Evolutionary conservation across 1,284 basidiomycete species (phyloP).

Genomic region (Melanopsichium pennsylvanicum): DNA sequence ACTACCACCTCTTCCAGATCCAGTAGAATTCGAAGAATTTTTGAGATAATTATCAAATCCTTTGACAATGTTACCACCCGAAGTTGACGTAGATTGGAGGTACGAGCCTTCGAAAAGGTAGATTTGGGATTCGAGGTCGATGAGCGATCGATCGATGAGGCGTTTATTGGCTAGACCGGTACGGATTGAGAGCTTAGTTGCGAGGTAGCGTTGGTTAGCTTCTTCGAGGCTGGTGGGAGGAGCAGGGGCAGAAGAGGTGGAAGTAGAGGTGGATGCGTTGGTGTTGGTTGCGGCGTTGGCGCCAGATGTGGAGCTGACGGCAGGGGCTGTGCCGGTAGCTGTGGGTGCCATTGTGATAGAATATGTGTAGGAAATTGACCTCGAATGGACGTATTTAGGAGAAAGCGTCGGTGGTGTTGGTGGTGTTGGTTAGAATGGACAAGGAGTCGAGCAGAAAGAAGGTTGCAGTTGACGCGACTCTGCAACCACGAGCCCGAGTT

Average conservation of each 20-base stretch:
- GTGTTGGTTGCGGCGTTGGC: not conserved
- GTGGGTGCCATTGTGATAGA: conserved; percentile 33
- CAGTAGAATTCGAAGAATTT: conserved; percentile 11
- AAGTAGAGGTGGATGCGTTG: not conserved
- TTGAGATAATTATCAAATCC: conserved; percentile 64
- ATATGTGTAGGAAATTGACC: too few relatives aligned
- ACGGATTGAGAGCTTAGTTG: conserved; percentile 46
- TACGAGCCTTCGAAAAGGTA: conserved; percentile 65
- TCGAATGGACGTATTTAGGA: too few relatives aligned
- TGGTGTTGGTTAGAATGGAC: not conserved
- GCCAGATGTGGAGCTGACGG: too few relatives aligned
- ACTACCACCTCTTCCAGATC: not conserved
- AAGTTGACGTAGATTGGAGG: conserved; percentile 54
- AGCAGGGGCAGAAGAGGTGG: not conserved
- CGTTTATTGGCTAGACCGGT: conserved; percentile 56
- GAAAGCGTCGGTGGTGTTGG: not conserved
- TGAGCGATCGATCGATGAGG: conserved; percentile 53
- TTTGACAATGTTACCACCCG: conserved; percentile 65
- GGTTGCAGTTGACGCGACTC: too few relatives aligned
- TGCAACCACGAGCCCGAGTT: not conserved
- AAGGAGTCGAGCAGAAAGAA: too few relatives aligned
- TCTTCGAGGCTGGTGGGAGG: conserved; percentile 52
- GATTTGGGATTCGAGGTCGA: conserved; percentile 64
- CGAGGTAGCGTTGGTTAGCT: conserved; percentile 55
- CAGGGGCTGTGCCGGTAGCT: conserved; percentile 8